Evolutionary conservation across 495 filamentous ascomycete species (phyloP), one percentile per base, ranked within the genome.

Genomic region (Penicillium coprophilum): DNA sequence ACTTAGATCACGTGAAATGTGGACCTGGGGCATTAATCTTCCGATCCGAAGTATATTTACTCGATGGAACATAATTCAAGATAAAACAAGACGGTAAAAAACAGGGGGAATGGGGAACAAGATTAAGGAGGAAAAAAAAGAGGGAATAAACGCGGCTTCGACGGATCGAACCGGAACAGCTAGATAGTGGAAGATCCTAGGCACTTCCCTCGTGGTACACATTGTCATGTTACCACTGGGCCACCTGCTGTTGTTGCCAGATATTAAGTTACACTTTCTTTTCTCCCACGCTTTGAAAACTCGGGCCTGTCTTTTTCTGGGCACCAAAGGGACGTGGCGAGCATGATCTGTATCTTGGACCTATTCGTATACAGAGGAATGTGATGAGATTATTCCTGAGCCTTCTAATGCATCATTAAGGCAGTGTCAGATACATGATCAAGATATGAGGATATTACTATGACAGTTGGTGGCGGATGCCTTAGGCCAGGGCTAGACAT

Each of bases 41-140:
- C 52, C 52, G 52, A 3, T 46, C 52, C 52, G 52, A 54, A 36
- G 52, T 54, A 54, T 54, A 54, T 7, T 7, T 6, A 2, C 17
- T 32, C 3, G 21, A n/a, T 21, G 21, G n/a, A 17, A 13, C 15
- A 15, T 34, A 23, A 15, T 8, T 27, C 1, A 24, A 6, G 32
- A 39, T 50, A 0, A 11, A 20, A n/a, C n/a, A 10, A 19, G 9
- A n/a, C n/a, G 17, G 20, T 24, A 15, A 17, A 19, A n/a, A 3
- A 9, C 10, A 11, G 13, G 30, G 6, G 27, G 27, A 11, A 19
- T 1, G n/a, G 20, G 11, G n/a, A 19, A 45, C 12, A 8, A 10
- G n/a, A n/a, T n/a, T n/a, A n/a, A n/a, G n/a, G n/a, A n/a, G n/a
- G n/a, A 28, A 46, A 28, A 45, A 45, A 19, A 24, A 5, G 1